Evolutionary conservation across 352 stramenopile genomes (phyloP), one percentile per base, ranked within the genome.

Genomic region (Phytophthora cactorum): DNA sequence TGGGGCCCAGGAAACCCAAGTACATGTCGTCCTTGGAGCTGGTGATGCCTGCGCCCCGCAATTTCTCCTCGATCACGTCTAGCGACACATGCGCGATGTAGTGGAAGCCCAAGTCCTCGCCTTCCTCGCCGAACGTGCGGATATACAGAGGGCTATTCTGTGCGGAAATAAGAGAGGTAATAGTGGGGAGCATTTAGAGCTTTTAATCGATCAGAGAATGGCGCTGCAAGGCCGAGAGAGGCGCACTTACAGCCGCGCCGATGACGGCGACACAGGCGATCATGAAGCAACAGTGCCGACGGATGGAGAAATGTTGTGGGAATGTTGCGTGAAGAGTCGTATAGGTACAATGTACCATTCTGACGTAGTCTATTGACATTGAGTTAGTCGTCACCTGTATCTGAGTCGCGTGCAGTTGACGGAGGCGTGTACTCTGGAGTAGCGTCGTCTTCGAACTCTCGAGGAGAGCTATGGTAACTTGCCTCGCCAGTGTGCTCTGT

Each of bases 1-100:
- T 87, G 9, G 88, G 84, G 0, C 85, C 86, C 4, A 96, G 81
- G 55, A 94, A 95, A 15, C 88, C 88, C 45, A 96, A 66, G 50
- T 91, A 95, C 88, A 95, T 92, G 74, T 96, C 85, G 68, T 96
- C 82, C 52, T 91, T 91, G 41, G 82, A 75, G 31, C 63, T 74
- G 17, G 70, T 81, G 38, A 77, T 72, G 39, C 81, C 75, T 36
- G 79, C 74, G 41, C 64, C 70, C 31, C 79, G 82, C 32, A 92
- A 58, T 51, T 90, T 91, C 67, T 96, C 86, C 55, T 96, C 88
- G 38, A 96, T 84, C 43, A 96, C 82, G 55, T 95, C 88, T 39
- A 96, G 79, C 60, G 88, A 78, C 63, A 95, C 82, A 69, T 96
- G 88, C 47, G 84, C 84, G 52, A 96, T 90, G 74, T 93, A 93